phyloP scores from a whole-genome alignment of 164 flowering plant species.

The Cinnamomum chago region DNA sequence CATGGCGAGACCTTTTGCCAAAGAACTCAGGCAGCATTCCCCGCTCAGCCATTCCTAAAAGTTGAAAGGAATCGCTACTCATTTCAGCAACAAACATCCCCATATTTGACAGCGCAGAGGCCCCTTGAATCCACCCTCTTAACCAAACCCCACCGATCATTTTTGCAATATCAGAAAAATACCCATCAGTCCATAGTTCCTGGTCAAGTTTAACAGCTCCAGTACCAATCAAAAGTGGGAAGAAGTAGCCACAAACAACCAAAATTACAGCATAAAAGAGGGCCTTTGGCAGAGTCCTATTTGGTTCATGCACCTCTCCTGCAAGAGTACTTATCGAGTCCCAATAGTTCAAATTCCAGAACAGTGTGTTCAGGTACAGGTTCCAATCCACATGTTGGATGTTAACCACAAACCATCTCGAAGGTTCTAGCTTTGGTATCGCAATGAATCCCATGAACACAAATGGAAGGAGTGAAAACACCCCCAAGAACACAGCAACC shows the following conservation, averaged over 20 bases:
- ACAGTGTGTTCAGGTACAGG: constrained; percentile 49
- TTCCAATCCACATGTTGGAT: constrained; percentile 40
- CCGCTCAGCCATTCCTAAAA: constrained; percentile 59
- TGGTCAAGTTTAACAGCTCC: constrained; percentile 42
- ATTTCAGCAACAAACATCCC: constrained; percentile 60
- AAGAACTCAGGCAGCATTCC: constrained; percentile 57
- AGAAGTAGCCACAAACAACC: constrained; percentile 43
- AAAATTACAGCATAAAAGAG: constrained; percentile 43
- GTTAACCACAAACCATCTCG: constrained; percentile 44
- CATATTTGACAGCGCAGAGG: constrained; percentile 54
- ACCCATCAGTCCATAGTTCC: constrained; percentile 50
- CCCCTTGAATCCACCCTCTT: constrained; percentile 47
- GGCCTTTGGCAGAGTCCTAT: constrained; percentile 45
- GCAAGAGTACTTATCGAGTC: constrained; percentile 56
- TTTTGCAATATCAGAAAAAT: constrained; percentile 42
- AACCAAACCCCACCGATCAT: constrained; percentile 55
- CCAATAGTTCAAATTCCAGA: constrained; percentile 66
- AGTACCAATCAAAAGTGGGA: constrained; percentile 45
- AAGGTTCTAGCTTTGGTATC: constrained; percentile 42
- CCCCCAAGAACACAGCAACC: constrained; percentile 39
- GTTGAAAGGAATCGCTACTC: constrained; percentile 63
- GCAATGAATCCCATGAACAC: constrained; percentile 44
- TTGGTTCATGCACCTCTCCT: constrained; percentile 54
- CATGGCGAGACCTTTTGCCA: constrained; percentile 41
- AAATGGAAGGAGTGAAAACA: constrained; percentile 48